These are phyloP conservation scores for Trifolium subterraneum DNA, from an alignment of 306 rosid genomes.

Conservation along the genomic window DNA sequence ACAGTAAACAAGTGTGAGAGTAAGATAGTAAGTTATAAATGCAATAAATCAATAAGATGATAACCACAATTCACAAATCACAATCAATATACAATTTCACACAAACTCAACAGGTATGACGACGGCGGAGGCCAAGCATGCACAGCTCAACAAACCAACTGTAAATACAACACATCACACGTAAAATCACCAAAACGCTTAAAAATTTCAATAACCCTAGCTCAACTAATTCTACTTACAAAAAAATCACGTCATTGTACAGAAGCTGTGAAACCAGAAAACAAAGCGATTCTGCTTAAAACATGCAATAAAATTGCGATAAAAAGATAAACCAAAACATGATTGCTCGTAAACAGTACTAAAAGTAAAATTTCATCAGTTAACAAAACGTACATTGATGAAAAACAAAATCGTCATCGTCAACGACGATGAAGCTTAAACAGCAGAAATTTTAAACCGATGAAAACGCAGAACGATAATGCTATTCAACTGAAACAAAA, in stretches of 20 bases:
- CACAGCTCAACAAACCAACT: slow-evolving; percentile 18
- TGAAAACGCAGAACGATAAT: slow-evolving; percentile 23
- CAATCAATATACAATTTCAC: slow-evolving; percentile 28
- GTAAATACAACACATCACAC: slow-evolving; percentile 13
- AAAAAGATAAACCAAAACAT: not conserved
- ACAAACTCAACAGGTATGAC: slow-evolving; percentile 29
- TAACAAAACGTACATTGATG: slow-evolving; percentile 33
- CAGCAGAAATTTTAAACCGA: slow-evolving; percentile 26
- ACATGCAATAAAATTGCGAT: not conserved
- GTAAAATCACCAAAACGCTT: not conserved
- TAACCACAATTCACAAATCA: slow-evolving; percentile 42
- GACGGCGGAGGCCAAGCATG: slow-evolving; percentile 7
- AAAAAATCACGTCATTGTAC: not conserved
- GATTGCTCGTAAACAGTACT: slow-evolving; percentile 3
- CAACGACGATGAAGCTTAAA: slow-evolving; percentile 24
- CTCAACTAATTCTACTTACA: slow-evolving; percentile 9
- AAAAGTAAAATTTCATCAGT: slow-evolving; percentile 24
- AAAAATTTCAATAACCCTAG: slow-evolving; percentile 33
- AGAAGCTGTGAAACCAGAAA: slow-evolving; percentile 17
- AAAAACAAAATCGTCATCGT: slow-evolving; percentile 16
- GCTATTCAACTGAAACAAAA: slow-evolving; percentile 15
- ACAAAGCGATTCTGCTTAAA: not conserved
- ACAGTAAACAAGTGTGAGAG: slow-evolving; percentile 39
- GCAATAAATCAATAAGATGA: slow-evolving; percentile 33
- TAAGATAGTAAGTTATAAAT: slow-evolving; percentile 14